Evolutionary conservation across 176 grass and related monocot genomes (phyloP).

Genomic region (Oryza meridionalis): DNA sequence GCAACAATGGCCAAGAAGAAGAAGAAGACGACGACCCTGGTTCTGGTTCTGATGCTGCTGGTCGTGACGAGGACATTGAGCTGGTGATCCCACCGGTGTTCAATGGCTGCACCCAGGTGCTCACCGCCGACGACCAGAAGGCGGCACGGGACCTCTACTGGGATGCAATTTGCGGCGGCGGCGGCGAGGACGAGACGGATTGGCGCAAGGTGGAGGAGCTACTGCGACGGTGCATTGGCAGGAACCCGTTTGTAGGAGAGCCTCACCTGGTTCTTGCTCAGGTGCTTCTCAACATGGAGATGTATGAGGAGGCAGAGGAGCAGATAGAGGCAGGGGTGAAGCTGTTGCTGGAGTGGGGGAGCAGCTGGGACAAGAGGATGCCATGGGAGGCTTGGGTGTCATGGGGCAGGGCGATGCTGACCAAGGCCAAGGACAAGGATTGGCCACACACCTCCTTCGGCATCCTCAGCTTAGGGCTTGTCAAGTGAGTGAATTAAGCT

Average conservation of each 20-base stretch:
- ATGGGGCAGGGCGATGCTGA: conserved; percentile 75
- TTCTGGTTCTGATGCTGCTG: no score
- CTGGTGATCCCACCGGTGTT: conserved; percentile 71
- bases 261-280: conserved; percentile 56
- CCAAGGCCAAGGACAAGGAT: conserved; percentile 60
- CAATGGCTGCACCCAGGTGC: conserved; percentile 56
- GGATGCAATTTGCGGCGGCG: conserved; percentile 49
- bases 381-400: conserved; percentile 80
- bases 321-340: conserved; percentile 60
- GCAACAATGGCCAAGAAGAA: not conserved
- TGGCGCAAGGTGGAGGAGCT: conserved; percentile 43
- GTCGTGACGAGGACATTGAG: conserved; percentile 62
- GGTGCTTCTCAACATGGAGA: conserved; percentile 58
- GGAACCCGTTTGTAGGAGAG: conserved; percentile 74
- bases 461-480: conserved; percentile 67
- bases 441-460: conserved; percentile 69
- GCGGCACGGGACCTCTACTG: conserved; percentile 67
- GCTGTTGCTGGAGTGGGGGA: conserved; percentile 79
- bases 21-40: no score
- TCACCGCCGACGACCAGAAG: conserved; percentile 43
- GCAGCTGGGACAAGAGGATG: conserved; percentile 88
- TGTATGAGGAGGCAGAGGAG: conserved; percentile 58
- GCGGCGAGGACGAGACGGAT: not conserved
- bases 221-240: conserved; percentile 41
- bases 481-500: conserved; percentile 17